Conservation (phyloP, 345 rosid genomes). For the Eucalyptus erythrocorys region DNA sequence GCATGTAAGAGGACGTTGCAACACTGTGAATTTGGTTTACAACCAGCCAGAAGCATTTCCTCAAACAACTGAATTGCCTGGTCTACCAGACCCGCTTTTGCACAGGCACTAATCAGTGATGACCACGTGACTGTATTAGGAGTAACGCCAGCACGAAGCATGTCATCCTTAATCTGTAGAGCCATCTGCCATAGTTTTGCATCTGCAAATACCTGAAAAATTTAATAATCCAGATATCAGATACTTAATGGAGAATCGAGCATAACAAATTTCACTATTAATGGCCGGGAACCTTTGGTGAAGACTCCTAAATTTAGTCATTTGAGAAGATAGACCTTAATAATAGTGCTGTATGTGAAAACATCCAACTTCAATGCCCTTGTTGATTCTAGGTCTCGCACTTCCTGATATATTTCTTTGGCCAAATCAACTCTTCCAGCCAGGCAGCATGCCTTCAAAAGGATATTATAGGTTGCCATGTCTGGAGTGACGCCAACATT, state of each 20-base stretch:
- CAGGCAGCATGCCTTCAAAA: conserved; percentile 81
- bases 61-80: conserved; percentile 61
- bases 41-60: conserved; percentile 81
- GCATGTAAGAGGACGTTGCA: conserved; percentile 83
- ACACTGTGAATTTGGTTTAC: conserved; percentile 78
- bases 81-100: conserved; percentile 82
- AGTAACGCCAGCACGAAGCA: conserved; percentile 59
- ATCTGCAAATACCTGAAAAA: conserved; percentile 72
- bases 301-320: neutral
- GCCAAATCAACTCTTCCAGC: conserved; percentile 83
- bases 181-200: conserved; percentile 91
- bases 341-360: conserved; percentile 83
- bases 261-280: neutral
- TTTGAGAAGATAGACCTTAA: conserved; percentile 43
- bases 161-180: conserved; percentile 68
- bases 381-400: conserved; percentile 54
- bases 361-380: conserved; percentile 66
- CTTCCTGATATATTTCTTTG: conserved; percentile 67
- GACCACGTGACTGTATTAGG: conserved; percentile 86
- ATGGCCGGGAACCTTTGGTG: neutral
- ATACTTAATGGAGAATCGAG: neutral
- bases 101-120: conserved; percentile 85
- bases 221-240: neutral
- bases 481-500: conserved; percentile 53
- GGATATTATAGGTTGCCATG: conserved; percentile 78